Percentiles rank a stretch among this genome's conserved stretches.
Conservation (phyloP, 176 grass and related monocot genomes). For the Areca catechu region DNA sequence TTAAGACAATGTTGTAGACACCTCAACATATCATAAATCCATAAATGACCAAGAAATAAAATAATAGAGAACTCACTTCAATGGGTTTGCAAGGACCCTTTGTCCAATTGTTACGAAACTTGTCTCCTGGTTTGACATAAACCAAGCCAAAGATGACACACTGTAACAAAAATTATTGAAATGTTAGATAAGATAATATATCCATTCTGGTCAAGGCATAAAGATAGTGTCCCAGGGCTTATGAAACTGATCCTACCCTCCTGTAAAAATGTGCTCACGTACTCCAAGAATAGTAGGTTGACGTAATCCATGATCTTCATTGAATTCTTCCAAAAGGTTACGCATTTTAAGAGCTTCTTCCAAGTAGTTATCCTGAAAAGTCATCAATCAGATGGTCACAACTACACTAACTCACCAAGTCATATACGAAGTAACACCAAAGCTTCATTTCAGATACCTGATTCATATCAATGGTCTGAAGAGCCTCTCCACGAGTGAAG, state of each 20-base stretch:
- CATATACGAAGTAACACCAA: neutral
- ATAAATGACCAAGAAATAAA: conserved; percentile 10
- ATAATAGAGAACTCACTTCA: conserved; percentile 61
- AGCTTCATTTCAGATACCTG: conserved; percentile 44
- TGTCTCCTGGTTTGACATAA: conserved; percentile 93
- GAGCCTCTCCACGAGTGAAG: conserved; percentile 84
- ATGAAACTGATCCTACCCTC: conserved; percentile 44
- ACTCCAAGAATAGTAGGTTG: conserved; percentile 93
- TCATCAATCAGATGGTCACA: conserved; percentile 8
- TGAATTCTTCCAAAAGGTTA: conserved; percentile 91
- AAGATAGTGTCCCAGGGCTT: neutral
- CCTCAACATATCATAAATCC: conserved; percentile 2
- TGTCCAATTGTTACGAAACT: conserved; percentile 97
- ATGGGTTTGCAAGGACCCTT: conserved; percentile 78
- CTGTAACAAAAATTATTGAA: conserved; percentile 32
- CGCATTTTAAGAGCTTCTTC: conserved; percentile 98
- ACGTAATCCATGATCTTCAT: conserved; percentile 80
- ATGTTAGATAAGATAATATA: neutral
- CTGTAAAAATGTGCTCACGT: conserved; percentile 95
- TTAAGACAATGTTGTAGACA: neutral
- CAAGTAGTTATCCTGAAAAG: conserved; percentile 86
- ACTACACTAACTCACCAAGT: too few species aligned
- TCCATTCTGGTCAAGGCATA: neutral
- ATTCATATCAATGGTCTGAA: conserved; percentile 99
- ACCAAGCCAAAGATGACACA: conserved; percentile 96